Evolutionary conservation across 495 filamentous ascomycete genomes (phyloP), one percentile per base, ranked within the genome.

Genomic region (Penicillium atrosanguineum): DNA sequence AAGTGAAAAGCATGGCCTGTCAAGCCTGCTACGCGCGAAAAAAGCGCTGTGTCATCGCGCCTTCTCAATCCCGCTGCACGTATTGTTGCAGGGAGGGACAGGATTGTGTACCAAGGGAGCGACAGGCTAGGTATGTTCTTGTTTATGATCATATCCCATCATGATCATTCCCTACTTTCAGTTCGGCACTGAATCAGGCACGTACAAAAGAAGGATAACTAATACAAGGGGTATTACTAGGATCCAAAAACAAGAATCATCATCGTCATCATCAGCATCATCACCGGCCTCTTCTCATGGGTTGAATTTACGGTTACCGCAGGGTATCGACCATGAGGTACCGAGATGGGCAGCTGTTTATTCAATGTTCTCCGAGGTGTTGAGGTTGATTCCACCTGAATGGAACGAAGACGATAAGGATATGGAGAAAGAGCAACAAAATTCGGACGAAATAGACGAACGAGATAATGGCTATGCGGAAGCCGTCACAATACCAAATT

Each of bases 21-120:
- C 41, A 55, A 21, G 59, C 55, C 4, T 61, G 59, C 29, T 50
- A 61, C 36, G 20, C 34, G 9, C 55, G 59, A 7, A 61, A 61
- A 37, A 61, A 61, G 55, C 46, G 59, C 16, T 61, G 59, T 7
- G 48, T 59, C 0, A 40, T 34, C 7, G 40, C 31, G 4, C 51
- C 55, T 6, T 46, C 43, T 18, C 45, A 51, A 20, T 31, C 34
- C 9, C 55, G 50, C 28, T 61, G 59, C 31, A 55, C 55, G 6
- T 50, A 55, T 31, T 61, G 59, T 25, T 43, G 38, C 16, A 46
- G 44, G 21, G 59, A 61, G 19, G 44, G 29, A 1, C 55, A 55
- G 26, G 9, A n/a, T 11, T 61, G 59, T 25, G 38, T 59, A 15
- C 51, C 55, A 1, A 28, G 59, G 34, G 51, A 59, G 36, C 48